phyloP scores from a whole-genome alignment of 2,329 filamentous ascomycete species.

The Myotisia sp. region DNA sequence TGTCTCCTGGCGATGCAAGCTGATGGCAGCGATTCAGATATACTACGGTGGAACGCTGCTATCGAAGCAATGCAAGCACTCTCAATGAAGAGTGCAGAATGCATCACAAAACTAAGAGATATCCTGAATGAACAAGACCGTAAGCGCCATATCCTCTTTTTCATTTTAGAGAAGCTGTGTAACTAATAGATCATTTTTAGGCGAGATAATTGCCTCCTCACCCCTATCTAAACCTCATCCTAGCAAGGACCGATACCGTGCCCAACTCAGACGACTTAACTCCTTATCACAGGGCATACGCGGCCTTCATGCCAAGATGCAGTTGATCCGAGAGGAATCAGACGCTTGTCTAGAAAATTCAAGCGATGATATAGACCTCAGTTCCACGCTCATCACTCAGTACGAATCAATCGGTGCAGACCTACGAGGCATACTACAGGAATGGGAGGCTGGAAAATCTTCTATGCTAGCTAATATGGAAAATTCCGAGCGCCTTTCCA shows the following conservation, averaged over 20 bases:
- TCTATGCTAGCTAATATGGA: slow-evolving; percentile 70
- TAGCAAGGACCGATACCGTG: slow-evolving; percentile 67
- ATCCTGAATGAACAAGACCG: slow-evolving; percentile 69
- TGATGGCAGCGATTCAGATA: slow-evolving; percentile 61
- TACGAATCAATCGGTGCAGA: slow-evolving; percentile 92
- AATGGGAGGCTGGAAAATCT: slow-evolving; percentile 80
- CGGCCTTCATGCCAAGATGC: slow-evolving; percentile 85
- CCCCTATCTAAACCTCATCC: slow-evolving; percentile 28
- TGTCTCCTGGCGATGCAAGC: slow-evolving; percentile 79
- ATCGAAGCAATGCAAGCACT: slow-evolving; percentile 59
- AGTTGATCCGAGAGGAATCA: slow-evolving; percentile 79
- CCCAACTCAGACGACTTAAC: slow-evolving; percentile 76
- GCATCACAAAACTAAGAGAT: slow-evolving; percentile 50
- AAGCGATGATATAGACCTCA: slow-evolving; percentile 54
- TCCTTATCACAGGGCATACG: slow-evolving; percentile 81
- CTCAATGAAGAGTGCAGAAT: slow-evolving; percentile 45
- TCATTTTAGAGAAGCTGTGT: slow-evolving; percentile 5
- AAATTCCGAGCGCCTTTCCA: slow-evolving; percentile 25
- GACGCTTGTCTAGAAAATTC: slow-evolving; percentile 63
- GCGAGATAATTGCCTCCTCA: slow-evolving; percentile 34
- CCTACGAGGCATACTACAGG: slow-evolving; percentile 61
- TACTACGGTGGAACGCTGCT: slow-evolving; percentile 62
- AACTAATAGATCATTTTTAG: slow-evolving; percentile 17
- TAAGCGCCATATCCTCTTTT: slow-evolving; percentile 30
- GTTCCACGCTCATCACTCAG: slow-evolving; percentile 64